Evolutionary conservation across 2,329 filamentous ascomycete genomes (phyloP).

Genomic region (Penicillium nordicum): DNA sequence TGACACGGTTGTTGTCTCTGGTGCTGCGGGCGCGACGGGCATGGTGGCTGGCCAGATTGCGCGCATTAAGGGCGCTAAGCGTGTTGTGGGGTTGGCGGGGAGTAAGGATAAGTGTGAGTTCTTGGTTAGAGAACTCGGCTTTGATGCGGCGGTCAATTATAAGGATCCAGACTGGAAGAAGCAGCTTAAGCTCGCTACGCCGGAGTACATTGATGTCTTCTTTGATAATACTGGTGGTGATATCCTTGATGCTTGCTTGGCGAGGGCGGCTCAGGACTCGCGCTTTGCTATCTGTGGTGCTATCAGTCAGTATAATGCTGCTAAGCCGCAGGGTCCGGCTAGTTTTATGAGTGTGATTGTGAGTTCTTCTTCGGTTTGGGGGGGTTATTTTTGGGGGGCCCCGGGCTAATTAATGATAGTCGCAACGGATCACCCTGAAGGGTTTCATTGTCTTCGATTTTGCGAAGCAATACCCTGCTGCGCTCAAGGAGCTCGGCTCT

Average conservation of each 20-base stretch:
- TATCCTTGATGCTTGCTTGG: constrained; percentile 64
- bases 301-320: constrained; percentile 67
- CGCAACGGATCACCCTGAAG: constrained; percentile 53
- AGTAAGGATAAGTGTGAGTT: constrained; percentile 65
- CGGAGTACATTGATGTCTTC: constrained; percentile 63
- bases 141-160: constrained; percentile 67
- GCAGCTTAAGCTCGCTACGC: constrained; percentile 59
- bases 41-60: constrained; percentile 75
- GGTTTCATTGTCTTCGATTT: constrained; percentile 74
- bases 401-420: constrained; percentile 25
- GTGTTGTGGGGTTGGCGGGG: constrained; percentile 64
- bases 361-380: constrained; percentile 16
- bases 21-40: constrained; percentile 74
- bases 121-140: constrained; percentile 62
- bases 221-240: constrained; percentile 73
- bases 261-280: constrained; percentile 59
- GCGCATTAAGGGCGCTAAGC: constrained; percentile 63
- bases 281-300: constrained; percentile 69
- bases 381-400: background rate
- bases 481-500: constrained; percentile 58
- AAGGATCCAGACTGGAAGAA: constrained; percentile 60
- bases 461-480: constrained; percentile 54
- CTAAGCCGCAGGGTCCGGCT: constrained; percentile 54
- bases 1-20: constrained; percentile 73
- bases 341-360: constrained; percentile 44